Base-by-base conservation (phyloP, 2,329 filamentous ascomycete species). In the Aureobasidium vineae region DNA sequence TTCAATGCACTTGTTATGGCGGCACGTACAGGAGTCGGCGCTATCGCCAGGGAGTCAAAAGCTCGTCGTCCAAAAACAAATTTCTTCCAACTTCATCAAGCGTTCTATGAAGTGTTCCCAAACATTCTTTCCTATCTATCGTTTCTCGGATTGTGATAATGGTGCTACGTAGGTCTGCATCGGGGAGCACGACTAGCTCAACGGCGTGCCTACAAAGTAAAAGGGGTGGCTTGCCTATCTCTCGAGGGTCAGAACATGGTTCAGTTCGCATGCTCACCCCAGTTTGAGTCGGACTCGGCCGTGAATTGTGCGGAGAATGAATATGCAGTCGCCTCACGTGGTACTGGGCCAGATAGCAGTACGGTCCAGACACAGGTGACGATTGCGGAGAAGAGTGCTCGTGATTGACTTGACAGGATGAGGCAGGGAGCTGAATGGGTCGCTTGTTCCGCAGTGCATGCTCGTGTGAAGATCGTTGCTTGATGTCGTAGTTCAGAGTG, bases 1-100 rank as follows among this genome's bases (percentile, higher is more conserved):
- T 66, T 60, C 54, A 60, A 41, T 66, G 64, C 64, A 66, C 53
- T 66, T 66, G 64, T 66, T 66, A 66, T 60, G 64, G 64, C 64
- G 64, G 54, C 64, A 66, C 64, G 64, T 60, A 59, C 53, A 64
- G 66, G 66, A 67, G 66, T 67, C 50, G 66, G 66, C 59, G 66
- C 52, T 67, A 53, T 57, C 60, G 52, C 52, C 57, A 67, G 66
- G 59, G 57, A 67, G 66, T 60, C 40, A 40, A 56, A 63, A 64
- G 49, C 65, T 53, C 47, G 57, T 61, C 65, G 43, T 61, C 57
- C 40, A 59, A 61, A 61, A 43, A 52, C 54, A 66, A 52, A 66
- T 66, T 66, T 66, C 43, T 66, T 66, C 50, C 64, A 59, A 66
- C 64, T 66, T 57, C 64, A 59, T 50, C 33, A 53, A 54, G 47